Evolutionary conservation across 2,329 filamentous ascomycete species (phyloP).

Genomic region (Alternaria rosae): DNA sequence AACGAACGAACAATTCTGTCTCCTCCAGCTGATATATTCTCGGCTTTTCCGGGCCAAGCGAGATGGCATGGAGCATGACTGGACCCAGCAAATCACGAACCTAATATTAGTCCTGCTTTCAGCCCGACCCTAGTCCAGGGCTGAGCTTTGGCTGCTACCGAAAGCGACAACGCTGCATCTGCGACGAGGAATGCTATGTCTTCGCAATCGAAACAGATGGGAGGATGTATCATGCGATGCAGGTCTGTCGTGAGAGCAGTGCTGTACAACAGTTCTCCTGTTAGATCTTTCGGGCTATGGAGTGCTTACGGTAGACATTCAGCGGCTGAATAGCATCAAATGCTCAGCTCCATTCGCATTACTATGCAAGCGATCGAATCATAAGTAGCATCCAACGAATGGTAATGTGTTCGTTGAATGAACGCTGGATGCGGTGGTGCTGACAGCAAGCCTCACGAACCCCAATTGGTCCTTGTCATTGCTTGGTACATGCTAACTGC

Average conservation of each 20-base stretch:
- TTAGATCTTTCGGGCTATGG: background rate
- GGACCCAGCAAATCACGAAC: slow-evolving; percentile 17
- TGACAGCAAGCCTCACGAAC: slow-evolving; percentile 13
- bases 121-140: slow-evolving; percentile 16
- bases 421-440: slow-evolving; percentile 6
- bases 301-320: slow-evolving; percentile 13
- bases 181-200: background rate
- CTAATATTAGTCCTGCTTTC: slow-evolving; percentile 26
- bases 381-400: slow-evolving; percentile 14
- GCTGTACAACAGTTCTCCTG: background rate
- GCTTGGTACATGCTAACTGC: slow-evolving; percentile 13
- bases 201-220: background rate
- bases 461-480: slow-evolving; percentile 18
- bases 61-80: slow-evolving; percentile 22
- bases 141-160: slow-evolving; percentile 13
- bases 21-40: slow-evolving; percentile 19
- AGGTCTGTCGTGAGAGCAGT: background rate
- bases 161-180: slow-evolving; percentile 1
- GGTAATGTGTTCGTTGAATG: slow-evolving; percentile 9
- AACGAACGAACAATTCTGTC: background rate
- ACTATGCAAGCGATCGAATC: slow-evolving; percentile 10
- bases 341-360: slow-evolving; percentile 7
- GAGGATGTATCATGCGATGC: background rate
- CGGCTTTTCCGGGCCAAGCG: slow-evolving; percentile 6
- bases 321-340: slow-evolving; percentile 9